Evolutionary conservation across 2,329 filamentous ascomycete species (phyloP).

Genomic region (Akanthomyces dipterigenus): DNA sequence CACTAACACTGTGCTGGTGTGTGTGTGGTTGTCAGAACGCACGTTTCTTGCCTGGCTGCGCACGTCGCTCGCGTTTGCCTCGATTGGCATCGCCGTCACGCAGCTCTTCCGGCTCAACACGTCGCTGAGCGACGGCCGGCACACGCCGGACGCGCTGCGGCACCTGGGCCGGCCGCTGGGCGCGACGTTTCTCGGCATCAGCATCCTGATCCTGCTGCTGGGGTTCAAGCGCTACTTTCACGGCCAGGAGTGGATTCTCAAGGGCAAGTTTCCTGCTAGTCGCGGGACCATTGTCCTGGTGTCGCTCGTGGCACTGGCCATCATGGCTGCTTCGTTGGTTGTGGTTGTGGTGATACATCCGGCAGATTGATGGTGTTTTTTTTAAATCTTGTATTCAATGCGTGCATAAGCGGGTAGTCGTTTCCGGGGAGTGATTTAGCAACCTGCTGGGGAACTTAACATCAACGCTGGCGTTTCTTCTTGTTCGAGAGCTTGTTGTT

Average conservation of each 20-base stretch:
- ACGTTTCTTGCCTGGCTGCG: conserved; percentile 83
- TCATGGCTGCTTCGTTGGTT: conserved; percentile 55
- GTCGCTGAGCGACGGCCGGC: conserved; percentile 37
- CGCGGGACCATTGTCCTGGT: conserved; percentile 68
- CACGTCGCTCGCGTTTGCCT: conserved; percentile 74
- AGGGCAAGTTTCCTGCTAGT: conserved; percentile 73
- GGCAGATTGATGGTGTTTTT: not conserved
- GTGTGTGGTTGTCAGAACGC: conserved; percentile 49
- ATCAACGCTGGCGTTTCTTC: not conserved
- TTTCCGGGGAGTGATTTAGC: not conserved
- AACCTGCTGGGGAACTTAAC: not conserved
- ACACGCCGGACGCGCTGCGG: conserved; percentile 40
- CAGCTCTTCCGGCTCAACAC: conserved; percentile 81
- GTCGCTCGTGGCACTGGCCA: conserved; percentile 54
- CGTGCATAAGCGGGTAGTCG: not conserved
- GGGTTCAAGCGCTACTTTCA: conserved; percentile 76
- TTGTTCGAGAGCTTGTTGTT: not conserved
- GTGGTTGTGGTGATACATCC: conserved; percentile 52
- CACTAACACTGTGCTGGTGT: not conserved
- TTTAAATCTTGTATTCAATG: not conserved
- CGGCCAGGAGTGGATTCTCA: conserved; percentile 71
- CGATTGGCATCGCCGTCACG: conserved; percentile 75
- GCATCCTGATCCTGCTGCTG: conserved; percentile 66
- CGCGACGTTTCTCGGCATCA: conserved; percentile 68
- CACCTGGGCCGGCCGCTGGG: conserved; percentile 68